Percentiles rank a stretch among this genome's conserved stretches.
Evolutionary conservation across 2,329 filamentous ascomycete species (phyloP).

Genomic region (Echinosphaeria canescens): DNA sequence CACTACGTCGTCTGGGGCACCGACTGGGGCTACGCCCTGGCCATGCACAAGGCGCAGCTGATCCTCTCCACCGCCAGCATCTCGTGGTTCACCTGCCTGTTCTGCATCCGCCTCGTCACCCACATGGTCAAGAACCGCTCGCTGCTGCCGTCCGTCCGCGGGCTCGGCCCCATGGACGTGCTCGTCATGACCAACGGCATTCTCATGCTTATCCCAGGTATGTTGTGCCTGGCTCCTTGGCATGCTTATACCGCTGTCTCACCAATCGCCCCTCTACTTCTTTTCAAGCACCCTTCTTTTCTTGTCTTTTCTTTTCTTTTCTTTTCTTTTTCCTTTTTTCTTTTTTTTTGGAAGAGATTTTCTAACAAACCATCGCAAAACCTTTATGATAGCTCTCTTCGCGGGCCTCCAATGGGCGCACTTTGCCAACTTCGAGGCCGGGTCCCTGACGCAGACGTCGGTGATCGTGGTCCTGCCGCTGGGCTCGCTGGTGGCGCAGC

Average conservation of each 20-base stretch:
- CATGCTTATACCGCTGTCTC: not conserved
- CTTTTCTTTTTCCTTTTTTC: not conserved
- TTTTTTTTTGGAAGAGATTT: not conserved
- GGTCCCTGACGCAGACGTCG: constrained; percentile 23
- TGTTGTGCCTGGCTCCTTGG: constrained; percentile 4
- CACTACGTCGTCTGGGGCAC: constrained; percentile 10
- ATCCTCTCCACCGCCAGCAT: constrained; percentile 10
- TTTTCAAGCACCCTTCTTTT: constrained; percentile 1
- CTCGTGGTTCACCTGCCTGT: constrained; percentile 30
- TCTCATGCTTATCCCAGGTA: constrained; percentile 33
- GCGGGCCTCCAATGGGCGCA: constrained; percentile 20
- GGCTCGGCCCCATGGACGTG: constrained; percentile 27
- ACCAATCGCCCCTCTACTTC: constrained; percentile 1
- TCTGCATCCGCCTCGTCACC: constrained; percentile 24
- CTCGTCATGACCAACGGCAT: constrained; percentile 31
- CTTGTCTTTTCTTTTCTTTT: not conserved
- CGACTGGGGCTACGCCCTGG: constrained; percentile 4
- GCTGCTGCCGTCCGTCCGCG: constrained; percentile 18
- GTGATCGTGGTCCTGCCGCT: constrained; percentile 28
- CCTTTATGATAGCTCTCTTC: constrained; percentile 33
- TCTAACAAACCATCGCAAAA: no score
- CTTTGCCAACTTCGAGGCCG: constrained; percentile 22
- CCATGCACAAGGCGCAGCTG: constrained; percentile 15
- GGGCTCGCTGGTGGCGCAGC: constrained; percentile 27
- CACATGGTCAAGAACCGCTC: constrained; percentile 25